Evolutionary conservation across 768 basidiomycete genomes (phyloP).

Genomic region (Auricularia auricula-judae): DNA sequence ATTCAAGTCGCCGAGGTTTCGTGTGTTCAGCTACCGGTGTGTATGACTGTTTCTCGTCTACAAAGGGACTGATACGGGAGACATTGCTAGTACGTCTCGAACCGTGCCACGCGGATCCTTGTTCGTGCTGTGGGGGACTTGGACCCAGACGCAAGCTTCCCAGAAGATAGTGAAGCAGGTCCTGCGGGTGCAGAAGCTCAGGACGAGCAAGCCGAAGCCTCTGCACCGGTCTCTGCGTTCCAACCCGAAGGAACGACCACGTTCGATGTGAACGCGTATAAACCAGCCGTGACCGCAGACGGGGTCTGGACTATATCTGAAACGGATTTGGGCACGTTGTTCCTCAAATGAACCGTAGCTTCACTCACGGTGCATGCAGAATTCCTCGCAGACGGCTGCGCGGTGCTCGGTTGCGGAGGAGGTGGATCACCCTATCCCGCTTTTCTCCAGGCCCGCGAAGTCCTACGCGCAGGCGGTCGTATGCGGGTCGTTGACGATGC

Average conservation of each 20-base stretch:
- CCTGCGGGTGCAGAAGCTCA: slow-evolving; percentile 3
- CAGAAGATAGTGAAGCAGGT: not conserved
- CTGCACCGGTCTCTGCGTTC: not conserved
- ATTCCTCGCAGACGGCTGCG: slow-evolving; percentile 54
- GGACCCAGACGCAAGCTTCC: not conserved
- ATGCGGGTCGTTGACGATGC: slow-evolving; percentile 38
- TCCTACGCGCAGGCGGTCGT: slow-evolving; percentile 36
- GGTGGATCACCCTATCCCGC: slow-evolving; percentile 47
- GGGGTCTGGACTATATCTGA: slow-evolving; percentile 36
- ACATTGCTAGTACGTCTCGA: slow-evolving; percentile 33
- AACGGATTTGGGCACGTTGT: slow-evolving; percentile 22
- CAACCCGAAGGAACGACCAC: slow-evolving; percentile 1
- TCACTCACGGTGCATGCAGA: slow-evolving; percentile 12
- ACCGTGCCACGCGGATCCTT: slow-evolving; percentile 42
- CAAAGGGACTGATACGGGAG: not conserved
- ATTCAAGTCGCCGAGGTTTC: slow-evolving; percentile 46
- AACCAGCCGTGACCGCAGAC: slow-evolving; percentile 24
- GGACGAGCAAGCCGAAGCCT: not conserved
- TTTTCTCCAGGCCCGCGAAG: slow-evolving; percentile 36
- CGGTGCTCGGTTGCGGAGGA: slow-evolving; percentile 51
- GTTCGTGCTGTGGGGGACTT: slow-evolving; percentile 53
- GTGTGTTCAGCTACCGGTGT: slow-evolving; percentile 39
- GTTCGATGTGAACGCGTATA: slow-evolving; percentile 25
- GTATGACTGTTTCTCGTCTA: slow-evolving; percentile 1
- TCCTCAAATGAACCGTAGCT: not conserved